These are phyloP conservation scores for Colletotrichum coccodes DNA, from an alignment of 2,329 filamentous ascomycete species.

Conservation along the genomic window DNA sequence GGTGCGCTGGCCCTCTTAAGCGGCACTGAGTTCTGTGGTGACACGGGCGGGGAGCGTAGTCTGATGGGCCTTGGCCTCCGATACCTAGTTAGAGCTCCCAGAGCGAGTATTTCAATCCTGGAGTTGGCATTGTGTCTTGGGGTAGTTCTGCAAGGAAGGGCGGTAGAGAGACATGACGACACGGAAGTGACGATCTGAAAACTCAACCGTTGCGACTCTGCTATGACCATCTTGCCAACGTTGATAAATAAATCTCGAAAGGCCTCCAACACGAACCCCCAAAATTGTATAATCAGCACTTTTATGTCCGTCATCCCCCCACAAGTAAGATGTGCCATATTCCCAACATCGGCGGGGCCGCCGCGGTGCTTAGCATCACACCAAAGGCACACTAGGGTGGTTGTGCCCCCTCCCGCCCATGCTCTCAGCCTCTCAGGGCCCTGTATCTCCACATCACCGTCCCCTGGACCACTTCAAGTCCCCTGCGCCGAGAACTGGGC, in stretches of 20 bases:
- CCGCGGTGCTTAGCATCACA: not conserved
- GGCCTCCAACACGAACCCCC: not conserved
- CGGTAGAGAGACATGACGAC: too few species aligned
- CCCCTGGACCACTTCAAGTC: not conserved
- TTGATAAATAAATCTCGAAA: too few species aligned
- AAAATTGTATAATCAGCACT: not conserved
- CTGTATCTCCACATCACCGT: not conserved
- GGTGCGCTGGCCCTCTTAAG: not conserved
- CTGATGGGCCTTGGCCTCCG: not conserved
- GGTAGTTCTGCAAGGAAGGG: too few species aligned
- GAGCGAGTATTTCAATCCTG: not conserved
- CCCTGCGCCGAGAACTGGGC: slow-evolving; percentile 14
- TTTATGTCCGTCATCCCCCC: not conserved
- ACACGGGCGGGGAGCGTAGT: not conserved
- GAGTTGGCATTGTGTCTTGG: not conserved
- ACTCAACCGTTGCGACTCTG: too few species aligned
- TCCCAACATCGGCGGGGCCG: not conserved
- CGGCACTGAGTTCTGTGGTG: not conserved
- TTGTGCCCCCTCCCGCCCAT: not conserved
- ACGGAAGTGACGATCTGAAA: not conserved
- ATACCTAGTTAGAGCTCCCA: not conserved
- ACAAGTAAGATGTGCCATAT: not conserved
- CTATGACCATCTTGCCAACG: not conserved
- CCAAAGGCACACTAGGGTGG: not conserved
- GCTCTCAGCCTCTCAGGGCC: not conserved